phyloP scores from a whole-genome alignment of 345 rosid genomes.

The Gossypium ekmanianum region DNA sequence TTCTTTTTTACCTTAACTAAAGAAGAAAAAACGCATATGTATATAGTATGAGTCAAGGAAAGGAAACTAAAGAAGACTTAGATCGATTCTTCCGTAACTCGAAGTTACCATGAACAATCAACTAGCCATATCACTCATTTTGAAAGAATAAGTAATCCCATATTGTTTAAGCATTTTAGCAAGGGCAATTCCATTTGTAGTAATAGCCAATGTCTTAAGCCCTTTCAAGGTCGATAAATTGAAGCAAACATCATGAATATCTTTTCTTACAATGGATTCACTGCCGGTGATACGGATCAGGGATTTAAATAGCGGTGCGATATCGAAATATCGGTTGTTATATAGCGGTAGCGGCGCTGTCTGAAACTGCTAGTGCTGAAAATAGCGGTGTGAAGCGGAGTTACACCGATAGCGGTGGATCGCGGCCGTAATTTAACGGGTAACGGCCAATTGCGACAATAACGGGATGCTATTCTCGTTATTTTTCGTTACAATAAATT shows the following conservation, averaged over 20 bases:
- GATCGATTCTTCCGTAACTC: not conserved
- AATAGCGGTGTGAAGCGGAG: too few relatives aligned
- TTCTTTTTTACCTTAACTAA: constrained; percentile 64
- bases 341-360: too few relatives aligned
- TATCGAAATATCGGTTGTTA: too few relatives aligned
- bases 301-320: too few relatives aligned
- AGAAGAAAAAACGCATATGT: not conserved
- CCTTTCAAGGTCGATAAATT: constrained; percentile 71
- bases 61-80: not conserved
- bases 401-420: too few relatives aligned
- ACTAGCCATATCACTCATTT: constrained; percentile 1
- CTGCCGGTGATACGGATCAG: constrained; percentile 67
- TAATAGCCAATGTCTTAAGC: constrained; percentile 70
- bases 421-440: too few relatives aligned
- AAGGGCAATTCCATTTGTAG: constrained; percentile 86
- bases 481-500: too few relatives aligned
- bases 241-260: constrained; percentile 69
- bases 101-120: not conserved
- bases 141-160: constrained; percentile 72
- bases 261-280: constrained; percentile 81
- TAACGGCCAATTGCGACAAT: too few relatives aligned
- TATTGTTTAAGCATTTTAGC: constrained; percentile 65
- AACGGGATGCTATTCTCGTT: too few relatives aligned
- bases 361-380: too few relatives aligned
- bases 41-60: not conserved